A percentile compares a stretch with the other conserved stretches of the same genome.
Conservation (phyloP, 2,329 filamentous ascomycete species). For the Colletotrichum sp. region DNA sequence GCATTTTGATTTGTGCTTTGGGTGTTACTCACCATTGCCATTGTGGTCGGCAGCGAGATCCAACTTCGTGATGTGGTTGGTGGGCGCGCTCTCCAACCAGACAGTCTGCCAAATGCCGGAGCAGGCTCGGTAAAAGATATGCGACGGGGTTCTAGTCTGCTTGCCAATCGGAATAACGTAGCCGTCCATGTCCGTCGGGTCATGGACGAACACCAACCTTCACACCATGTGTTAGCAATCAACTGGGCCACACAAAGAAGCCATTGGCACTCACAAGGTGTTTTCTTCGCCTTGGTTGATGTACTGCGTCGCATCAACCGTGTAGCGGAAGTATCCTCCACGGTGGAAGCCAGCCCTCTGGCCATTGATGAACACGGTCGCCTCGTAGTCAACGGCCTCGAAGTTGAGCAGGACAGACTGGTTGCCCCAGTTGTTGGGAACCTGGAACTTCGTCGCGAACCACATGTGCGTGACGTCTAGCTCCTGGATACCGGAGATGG, state of each 20-base stretch:
- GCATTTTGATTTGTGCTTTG: not conserved
- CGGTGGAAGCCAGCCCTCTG: constrained; percentile 54
- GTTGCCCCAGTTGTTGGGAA: constrained; percentile 51
- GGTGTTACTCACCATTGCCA: constrained; percentile 47
- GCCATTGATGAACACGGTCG: constrained; percentile 64
- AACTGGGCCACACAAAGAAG: not conserved
- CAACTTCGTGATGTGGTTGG: constrained; percentile 60
- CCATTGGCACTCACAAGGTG: constrained; percentile 49
- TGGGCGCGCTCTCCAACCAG: constrained; percentile 70
- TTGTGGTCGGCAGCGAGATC: constrained; percentile 63
- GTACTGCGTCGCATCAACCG: constrained; percentile 59
- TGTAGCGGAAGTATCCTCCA: constrained; percentile 68
- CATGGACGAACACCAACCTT: constrained; percentile 68
- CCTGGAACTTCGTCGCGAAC: constrained; percentile 55
- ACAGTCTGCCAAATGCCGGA: constrained; percentile 78
- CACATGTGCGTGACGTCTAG: constrained; percentile 48
- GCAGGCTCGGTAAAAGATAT: constrained; percentile 76
- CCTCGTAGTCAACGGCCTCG: constrained; percentile 63
- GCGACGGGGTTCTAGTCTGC: constrained; percentile 59
- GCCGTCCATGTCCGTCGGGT: constrained; percentile 65
- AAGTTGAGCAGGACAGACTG: constrained; percentile 57
- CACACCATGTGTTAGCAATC: not conserved
- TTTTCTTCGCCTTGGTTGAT: constrained; percentile 50
- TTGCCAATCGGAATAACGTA: constrained; percentile 70
- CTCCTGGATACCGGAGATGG: constrained; percentile 52